Conservation (phyloP, 306 rosid species). For the Acacia acuminata region DNA sequence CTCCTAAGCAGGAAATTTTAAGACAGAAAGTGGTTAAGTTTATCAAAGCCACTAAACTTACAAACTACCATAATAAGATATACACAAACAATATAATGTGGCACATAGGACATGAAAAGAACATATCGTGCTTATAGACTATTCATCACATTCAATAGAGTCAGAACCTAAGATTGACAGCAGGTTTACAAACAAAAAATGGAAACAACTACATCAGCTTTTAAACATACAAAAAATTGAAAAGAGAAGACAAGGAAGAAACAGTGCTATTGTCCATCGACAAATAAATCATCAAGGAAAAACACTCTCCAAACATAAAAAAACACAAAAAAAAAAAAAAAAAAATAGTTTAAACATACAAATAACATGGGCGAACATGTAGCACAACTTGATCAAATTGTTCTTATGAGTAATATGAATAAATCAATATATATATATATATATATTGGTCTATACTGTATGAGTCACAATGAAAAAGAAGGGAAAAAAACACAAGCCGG, state of each 20-base stretch:
- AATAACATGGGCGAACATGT: not conserved
- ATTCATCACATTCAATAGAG: not conserved
- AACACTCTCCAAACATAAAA: not conserved
- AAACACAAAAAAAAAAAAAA: no score
- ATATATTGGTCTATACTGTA: no score
- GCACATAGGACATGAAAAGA: not conserved
- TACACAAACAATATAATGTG: not conserved
- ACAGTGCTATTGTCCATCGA: not conserved
- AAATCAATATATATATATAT: no score
- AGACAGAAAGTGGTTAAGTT: not conserved
- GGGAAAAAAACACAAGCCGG: no score
- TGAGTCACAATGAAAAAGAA: no score
- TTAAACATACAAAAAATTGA: not conserved
- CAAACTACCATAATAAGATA: not conserved
- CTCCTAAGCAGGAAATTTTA: not conserved
- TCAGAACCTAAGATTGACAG: constrained; percentile 15
- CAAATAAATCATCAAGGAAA: not conserved
- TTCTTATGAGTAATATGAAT: not conserved
- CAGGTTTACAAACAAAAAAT: constrained; percentile 8
- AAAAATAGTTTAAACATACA: not conserved
- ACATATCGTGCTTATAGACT: constrained; percentile 4
- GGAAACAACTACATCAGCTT: not conserved
- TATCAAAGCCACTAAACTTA: constrained; percentile 4
- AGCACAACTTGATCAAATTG: not conserved
- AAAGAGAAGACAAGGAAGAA: not conserved